Evolutionary conservation across 2,329 filamentous ascomycete genomes (phyloP), one percentile per base, ranked within the genome.

Genomic region (Penicillium oxalicum): DNA sequence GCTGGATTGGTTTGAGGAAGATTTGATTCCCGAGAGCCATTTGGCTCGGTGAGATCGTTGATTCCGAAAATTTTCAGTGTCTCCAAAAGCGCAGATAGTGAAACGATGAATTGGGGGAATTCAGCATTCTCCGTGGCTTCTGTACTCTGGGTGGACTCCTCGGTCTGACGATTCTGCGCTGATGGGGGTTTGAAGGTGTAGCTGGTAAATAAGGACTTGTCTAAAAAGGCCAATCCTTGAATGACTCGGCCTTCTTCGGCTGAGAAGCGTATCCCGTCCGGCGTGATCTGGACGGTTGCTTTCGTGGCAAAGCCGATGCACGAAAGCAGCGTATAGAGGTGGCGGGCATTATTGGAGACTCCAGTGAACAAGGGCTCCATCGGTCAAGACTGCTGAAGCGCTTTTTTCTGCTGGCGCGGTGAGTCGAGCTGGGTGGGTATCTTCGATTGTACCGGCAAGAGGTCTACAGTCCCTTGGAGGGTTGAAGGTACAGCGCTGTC

Each of bases 31-130:
- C 59, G 61, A 39, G 52, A 45, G 39, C 54, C 56, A 36, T 56
- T 53, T 25, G 52, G 48, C 4, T 78, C 36, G 74, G 75, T 57
- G 5, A 80, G 74, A 11, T 82, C 77, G 56, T 88, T 86, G 40
- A 91, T 81, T 43, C 89, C 89, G 62, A 98, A 95, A 43, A 98
- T 97, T 63, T 96, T 91, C 6, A 98, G 78, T 0, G 91, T 95
- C 71, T 97, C 93, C 45, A 98, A 81, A 3, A 98, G 79, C 13
- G 91, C 88, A 4, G 85, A 78, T 7, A 98, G 80, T 2, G 90
- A 93, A 55, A 97, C 85, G 64, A 94, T 86, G 65, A 98, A 98
- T 44, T 79, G 81, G 6, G 88, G 84, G 28, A 81, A 77, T 4
- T 65, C 53, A 4, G 61, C 52, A 24, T 62, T 53, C 8, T 69